Conservation (phyloP, 495 filamentous ascomycete species). For the Neurospora sp. region DNA sequence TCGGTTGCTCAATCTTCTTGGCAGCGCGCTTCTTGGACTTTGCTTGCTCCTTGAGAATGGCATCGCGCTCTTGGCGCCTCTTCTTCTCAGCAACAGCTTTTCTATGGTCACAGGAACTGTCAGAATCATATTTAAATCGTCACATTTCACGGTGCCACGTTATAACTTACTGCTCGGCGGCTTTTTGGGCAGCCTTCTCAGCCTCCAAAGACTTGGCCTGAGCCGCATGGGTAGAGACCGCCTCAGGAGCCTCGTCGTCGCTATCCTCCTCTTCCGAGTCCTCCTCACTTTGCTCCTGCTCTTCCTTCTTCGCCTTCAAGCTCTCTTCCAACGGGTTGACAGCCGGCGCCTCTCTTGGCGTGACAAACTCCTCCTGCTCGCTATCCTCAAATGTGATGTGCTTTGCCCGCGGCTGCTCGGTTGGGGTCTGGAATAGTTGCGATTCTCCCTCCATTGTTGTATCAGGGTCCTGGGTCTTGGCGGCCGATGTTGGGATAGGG, state of each 20-base stretch:
- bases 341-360: constrained; percentile 21
- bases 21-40: constrained; percentile 26
- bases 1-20: neutral
- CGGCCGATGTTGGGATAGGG: constrained; percentile 13
- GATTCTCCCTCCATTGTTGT: constrained; percentile 7
- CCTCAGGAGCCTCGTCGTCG: constrained; percentile 37
- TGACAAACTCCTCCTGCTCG: constrained; percentile 24
- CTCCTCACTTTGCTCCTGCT: constrained; percentile 1
- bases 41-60: constrained; percentile 35
- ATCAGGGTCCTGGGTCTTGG: constrained; percentile 2
- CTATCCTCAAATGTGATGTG: constrained; percentile 23
- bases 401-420: constrained; percentile 8
- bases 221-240: constrained; percentile 29
- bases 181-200: constrained; percentile 26
- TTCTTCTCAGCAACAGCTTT: constrained; percentile 31
- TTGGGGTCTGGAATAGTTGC: constrained; percentile 19
- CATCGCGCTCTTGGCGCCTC: constrained; percentile 37
- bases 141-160: neutral
- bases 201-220: constrained; percentile 26
- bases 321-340: constrained; percentile 13
- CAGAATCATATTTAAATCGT: neutral
- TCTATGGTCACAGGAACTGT: constrained; percentile 11
- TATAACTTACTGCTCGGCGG: constrained; percentile 28
- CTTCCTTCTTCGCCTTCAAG: constrained; percentile 1
- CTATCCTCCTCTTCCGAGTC: constrained; percentile 25